Evolutionary conservation across 2,329 filamentous ascomycete genomes (phyloP), one percentile per base, ranked within the genome.

Genomic region (Clonostachys rosea): DNA sequence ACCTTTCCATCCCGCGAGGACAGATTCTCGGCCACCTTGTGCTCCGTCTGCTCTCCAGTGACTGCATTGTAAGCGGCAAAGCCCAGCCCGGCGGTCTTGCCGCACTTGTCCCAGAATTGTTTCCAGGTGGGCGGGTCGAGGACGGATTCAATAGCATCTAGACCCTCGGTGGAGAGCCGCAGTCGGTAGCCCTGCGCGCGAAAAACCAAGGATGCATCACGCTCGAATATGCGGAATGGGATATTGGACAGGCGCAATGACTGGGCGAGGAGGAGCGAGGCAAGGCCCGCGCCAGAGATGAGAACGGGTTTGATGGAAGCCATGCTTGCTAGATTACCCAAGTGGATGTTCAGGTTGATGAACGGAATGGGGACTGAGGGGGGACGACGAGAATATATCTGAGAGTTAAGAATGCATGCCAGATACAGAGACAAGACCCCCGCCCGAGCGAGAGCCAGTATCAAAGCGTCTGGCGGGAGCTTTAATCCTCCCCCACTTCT

Each of bases 111-210:
- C 74, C 78, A 84, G 64, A 85, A 85, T n/a, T 60, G 68, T 36
- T 70, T 53, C 56, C 73, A 84, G 0, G 54, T 57, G 5, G 69
- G 60, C 0, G 71, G 62, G 9, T 71, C 65, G 4, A 86, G 74
- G 1, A 78, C 80, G 0, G 74, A 68, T 53, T 86, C 79, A 46
- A 86, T 80, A 18, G 81, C 79, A 54, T 81, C 74, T 1, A 84
- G 66, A 0, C 80, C 80, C 53, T 81, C 70, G 1, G 60, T 45
- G 0, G 78, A 83, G 3, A 85, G 69, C 12, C 81, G 76, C 7
- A 84, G 66, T 3, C 81, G 66, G 61, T 86, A 85, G 0, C 82
- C 82, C 56, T 86, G 82, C 0, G 75, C 79, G 41, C 82, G 80
- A 54, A 80, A 82, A 2, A 56, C 49, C 42, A 75, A 64, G 0